A percentile compares a stretch with the other conserved stretches of the same genome.
These are phyloP conservation scores for Saccharomycopsis sp. DNA, from an alignment of 805 yeast species.

Conservation along the genomic window DNA sequence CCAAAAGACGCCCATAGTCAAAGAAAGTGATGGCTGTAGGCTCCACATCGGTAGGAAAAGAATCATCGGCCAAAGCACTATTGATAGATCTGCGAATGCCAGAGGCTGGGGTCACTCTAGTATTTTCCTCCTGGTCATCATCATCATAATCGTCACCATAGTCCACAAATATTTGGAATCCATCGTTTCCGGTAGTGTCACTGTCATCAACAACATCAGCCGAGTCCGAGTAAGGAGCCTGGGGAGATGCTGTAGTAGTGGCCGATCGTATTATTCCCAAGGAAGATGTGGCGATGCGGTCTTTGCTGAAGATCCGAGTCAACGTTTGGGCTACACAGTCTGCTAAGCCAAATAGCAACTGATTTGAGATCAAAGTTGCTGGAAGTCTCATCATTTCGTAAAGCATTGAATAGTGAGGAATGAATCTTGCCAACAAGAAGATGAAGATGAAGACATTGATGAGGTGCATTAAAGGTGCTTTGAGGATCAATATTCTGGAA, in stretches of 20 bases:
- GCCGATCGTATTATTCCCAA: constrained; percentile 1
- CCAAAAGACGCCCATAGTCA: constrained; percentile 59
- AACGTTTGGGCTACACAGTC: constrained; percentile 83
- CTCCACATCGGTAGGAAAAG: background rate
- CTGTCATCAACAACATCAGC: constrained; percentile 20
- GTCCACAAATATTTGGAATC: constrained; percentile 23
- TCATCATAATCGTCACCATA: constrained; percentile 28
- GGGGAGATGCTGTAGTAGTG: constrained; percentile 13
- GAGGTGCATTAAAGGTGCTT: constrained; percentile 51
- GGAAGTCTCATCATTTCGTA: constrained; percentile 58
- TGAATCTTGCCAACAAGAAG: constrained; percentile 40
- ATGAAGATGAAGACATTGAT: constrained; percentile 42
- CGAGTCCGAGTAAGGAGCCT: constrained; percentile 20
- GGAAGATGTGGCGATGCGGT: constrained; percentile 8
- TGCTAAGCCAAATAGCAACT: constrained; percentile 80
- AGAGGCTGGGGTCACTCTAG: constrained; percentile 5
- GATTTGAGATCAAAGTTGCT: constrained; percentile 75
- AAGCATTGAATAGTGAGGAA: constrained; percentile 48
- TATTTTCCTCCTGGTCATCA: constrained; percentile 22
- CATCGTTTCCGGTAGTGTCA: constrained; percentile 3
- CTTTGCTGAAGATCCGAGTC: constrained; percentile 26
- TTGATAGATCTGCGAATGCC: background rate
- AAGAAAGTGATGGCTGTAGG: constrained; percentile 32
- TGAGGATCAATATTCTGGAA: constrained; percentile 30
- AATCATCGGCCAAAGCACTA: constrained; percentile 18